Evolutionary conservation across 805 yeast genomes (phyloP).

Genomic region (Metschnikowia drakensbergensis): DNA sequence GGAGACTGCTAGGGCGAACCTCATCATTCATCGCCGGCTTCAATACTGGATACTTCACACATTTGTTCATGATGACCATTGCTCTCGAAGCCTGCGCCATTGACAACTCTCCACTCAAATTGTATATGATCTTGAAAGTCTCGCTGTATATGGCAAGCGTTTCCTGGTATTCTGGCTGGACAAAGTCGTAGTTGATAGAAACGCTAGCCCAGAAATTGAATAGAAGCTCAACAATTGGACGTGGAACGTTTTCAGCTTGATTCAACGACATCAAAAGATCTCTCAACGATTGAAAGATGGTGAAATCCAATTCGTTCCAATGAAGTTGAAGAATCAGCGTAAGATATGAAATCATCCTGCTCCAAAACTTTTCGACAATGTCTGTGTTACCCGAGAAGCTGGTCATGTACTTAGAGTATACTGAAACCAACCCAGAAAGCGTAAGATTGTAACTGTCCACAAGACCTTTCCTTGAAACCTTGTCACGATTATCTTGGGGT

Average conservation of each 20-base stretch:
- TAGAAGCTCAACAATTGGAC: constrained; percentile 33
- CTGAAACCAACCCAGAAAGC: constrained; percentile 59
- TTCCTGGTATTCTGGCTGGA: constrained; percentile 53
- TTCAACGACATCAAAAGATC: constrained; percentile 41
- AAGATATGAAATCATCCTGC: constrained; percentile 49
- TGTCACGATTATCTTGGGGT: constrained; percentile 14
- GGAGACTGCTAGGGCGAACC: constrained; percentile 54
- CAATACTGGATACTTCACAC: constrained; percentile 70
- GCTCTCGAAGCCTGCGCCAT: constrained; percentile 43
- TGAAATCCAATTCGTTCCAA: constrained; percentile 51
- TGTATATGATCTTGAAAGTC: constrained; percentile 49
- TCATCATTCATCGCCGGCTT: constrained; percentile 56
- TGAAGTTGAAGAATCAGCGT: constrained; percentile 34
- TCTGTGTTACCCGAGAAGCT: constrained; percentile 26
- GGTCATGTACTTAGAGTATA: constrained; percentile 53
- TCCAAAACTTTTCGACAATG: constrained; percentile 46
- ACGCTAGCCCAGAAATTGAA: constrained; percentile 50
- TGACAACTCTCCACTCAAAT: constrained; percentile 32
- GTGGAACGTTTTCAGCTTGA: constrained; percentile 3
- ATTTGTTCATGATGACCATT: constrained; percentile 57
- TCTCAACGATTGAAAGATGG: constrained; percentile 52
- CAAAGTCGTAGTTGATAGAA: constrained; percentile 38
- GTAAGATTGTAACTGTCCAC: constrained; percentile 61
- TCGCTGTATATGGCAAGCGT: constrained; percentile 53
- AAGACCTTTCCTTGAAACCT: constrained; percentile 39